phyloP scores from a whole-genome alignment of 75 land plant species.

The Pinus albicaulis region DNA sequence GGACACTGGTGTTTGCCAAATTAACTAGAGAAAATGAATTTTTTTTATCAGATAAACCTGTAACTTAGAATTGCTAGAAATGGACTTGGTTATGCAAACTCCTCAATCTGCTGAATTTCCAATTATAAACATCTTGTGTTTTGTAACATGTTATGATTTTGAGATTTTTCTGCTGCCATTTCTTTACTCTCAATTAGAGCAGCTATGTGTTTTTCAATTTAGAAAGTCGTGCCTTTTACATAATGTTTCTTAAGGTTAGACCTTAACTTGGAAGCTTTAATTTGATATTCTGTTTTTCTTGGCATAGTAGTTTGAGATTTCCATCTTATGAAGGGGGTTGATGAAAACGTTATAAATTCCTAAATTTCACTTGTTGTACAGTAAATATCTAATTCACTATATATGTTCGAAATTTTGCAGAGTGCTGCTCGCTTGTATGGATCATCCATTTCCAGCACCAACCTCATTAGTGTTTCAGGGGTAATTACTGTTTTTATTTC shows the following conservation, averaged over 20 bases:
- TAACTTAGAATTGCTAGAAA: not conserved
- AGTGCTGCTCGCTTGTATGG: conserved; percentile 98
- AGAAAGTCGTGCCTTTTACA: too few relatives aligned
- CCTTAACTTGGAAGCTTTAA: not conserved
- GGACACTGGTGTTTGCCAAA: not conserved
- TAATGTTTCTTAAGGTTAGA: too few relatives aligned
- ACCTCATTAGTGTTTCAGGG: conserved; percentile 92
- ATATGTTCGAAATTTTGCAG: conserved; percentile 25
- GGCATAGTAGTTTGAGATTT: not conserved
- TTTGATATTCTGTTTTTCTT: not conserved
- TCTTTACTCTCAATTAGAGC: not conserved
- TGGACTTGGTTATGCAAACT: not conserved
- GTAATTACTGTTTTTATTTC: conserved; percentile 36
- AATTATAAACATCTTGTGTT: not conserved
- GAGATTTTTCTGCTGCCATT: not conserved
- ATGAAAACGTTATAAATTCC: not conserved
- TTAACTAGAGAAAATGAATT: not conserved
- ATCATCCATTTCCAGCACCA: conserved; percentile 72
- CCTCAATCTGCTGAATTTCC: too few relatives aligned
- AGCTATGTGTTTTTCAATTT: not conserved
- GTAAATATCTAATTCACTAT: not conserved
- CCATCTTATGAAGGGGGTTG: not conserved
- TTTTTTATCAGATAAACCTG: not conserved
- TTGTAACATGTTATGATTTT: not conserved
- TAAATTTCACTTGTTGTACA: not conserved